A percentile compares a stretch with the other conserved stretches of the same genome.
phyloP scores from a whole-genome alignment of 2,329 filamentous ascomycete genomes.

The Pseudogymnoascus sp. region DNA sequence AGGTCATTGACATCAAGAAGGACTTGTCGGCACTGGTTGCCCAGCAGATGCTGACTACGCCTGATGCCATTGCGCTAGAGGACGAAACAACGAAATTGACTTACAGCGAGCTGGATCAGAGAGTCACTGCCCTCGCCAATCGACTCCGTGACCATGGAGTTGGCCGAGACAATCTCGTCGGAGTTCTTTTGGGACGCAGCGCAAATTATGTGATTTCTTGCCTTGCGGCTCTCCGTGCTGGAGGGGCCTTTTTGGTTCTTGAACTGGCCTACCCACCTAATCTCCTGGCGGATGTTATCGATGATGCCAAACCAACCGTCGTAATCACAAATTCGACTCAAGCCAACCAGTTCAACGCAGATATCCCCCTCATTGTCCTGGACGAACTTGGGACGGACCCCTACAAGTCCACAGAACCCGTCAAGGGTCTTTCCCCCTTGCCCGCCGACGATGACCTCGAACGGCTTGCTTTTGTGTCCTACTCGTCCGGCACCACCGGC shows the following conservation, averaged over 20 bases:
- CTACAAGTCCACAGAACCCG: conserved; percentile 33
- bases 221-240: conserved; percentile 67
- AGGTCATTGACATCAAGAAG: conserved; percentile 60
- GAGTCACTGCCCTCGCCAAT: conserved; percentile 55
- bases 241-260: conserved; percentile 71
- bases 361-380: conserved; percentile 55
- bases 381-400: conserved; percentile 37
- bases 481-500: conserved; percentile 43
- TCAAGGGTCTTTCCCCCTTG: conserved; percentile 31
- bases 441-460: conserved; percentile 62
- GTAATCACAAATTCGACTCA: conserved; percentile 61
- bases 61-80: conserved; percentile 62
- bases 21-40: conserved; percentile 65
- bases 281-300: conserved; percentile 65
- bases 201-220: conserved; percentile 74
- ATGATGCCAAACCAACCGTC: conserved; percentile 63
- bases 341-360: conserved; percentile 54
- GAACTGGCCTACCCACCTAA: conserved; percentile 71
- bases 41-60: conserved; percentile 59
- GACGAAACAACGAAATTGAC: conserved; percentile 60
- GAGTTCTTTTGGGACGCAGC: conserved; percentile 65
- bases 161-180: conserved; percentile 63
- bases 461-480: conserved; percentile 67
- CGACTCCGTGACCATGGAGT: conserved; percentile 60
- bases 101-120: conserved; percentile 62